Evolutionary conservation across 1,284 basidiomycete species (phyloP).

Genomic region (Ustilago curta): DNA sequence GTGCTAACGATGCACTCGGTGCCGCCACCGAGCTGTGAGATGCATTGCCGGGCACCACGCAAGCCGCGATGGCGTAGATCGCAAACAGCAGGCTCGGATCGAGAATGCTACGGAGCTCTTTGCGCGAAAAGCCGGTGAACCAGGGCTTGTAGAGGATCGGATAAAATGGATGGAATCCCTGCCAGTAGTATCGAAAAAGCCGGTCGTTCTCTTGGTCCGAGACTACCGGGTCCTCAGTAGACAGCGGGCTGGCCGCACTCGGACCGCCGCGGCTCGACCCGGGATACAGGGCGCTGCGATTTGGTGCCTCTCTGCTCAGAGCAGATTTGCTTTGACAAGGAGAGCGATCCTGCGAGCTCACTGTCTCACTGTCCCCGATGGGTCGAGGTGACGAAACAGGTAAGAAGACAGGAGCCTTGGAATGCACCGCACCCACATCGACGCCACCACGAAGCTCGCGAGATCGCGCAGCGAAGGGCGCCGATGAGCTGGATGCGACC

Average conservation of each 20-base stretch:
- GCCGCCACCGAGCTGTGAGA: neutral
- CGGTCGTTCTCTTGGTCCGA: conserved; percentile 46
- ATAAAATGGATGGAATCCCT: conserved; percentile 62
- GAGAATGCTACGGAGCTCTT: conserved; percentile 49
- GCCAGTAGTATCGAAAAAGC: conserved; percentile 60
- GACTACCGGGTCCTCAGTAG: conserved; percentile 36
- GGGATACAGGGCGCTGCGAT: conserved; percentile 21
- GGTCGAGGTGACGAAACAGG: conserved; percentile 42
- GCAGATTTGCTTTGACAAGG: conserved; percentile 13
- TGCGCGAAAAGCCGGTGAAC: conserved; percentile 43
- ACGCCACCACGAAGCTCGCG: conserved; percentile 20
- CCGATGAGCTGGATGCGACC: conserved; percentile 29
- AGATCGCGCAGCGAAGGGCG: conserved; percentile 23
- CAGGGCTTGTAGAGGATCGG: conserved; percentile 64
- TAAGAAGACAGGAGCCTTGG: conserved; percentile 33
- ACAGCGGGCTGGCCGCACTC: neutral
- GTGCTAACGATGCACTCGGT: neutral
- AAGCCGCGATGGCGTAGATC: conserved; percentile 59
- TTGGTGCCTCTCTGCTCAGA: conserved; percentile 12
- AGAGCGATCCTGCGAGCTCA: conserved; percentile 42
- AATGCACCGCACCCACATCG: conserved; percentile 5
- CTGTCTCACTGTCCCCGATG: conserved; percentile 25
- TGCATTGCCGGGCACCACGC: conserved; percentile 45
- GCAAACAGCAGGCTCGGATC: conserved; percentile 53
- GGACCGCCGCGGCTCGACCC: conserved; percentile 23